Conservation (phyloP, 73 alveolate genomes). For the Paramecium primaurelia region DNA sequence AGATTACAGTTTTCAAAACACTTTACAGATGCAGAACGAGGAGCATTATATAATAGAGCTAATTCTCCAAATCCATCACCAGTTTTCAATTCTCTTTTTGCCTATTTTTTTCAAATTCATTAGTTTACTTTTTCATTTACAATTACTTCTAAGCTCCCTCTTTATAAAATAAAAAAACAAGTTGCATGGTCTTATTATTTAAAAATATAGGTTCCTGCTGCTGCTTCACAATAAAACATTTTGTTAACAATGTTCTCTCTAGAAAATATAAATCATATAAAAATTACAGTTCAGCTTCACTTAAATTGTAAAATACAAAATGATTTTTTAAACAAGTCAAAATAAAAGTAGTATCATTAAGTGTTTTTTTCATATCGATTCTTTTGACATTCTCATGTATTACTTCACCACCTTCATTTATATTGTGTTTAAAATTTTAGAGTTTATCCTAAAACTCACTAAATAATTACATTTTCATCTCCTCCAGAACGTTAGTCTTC, state of each 20-base stretch:
- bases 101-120: conserved; percentile 34
- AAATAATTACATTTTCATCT: background rate
- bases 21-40: conserved; percentile 60
- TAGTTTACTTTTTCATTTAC: conserved; percentile 44
- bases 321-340: conserved; percentile 58
- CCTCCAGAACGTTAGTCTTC: background rate
- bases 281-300: conserved; percentile 46
- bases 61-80: conserved; percentile 87
- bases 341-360: conserved; percentile 54
- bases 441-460: background rate
- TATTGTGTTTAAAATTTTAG: conserved; percentile 14
- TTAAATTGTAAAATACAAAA: conserved; percentile 41
- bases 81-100: conserved; percentile 49
- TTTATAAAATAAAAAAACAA: conserved; percentile 51
- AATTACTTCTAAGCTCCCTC: conserved; percentile 56
- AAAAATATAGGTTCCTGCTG: conserved; percentile 27
- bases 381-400: conserved; percentile 52
- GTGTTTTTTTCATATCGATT: conserved; percentile 50
- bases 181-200: conserved; percentile 58
- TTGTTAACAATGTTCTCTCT: conserved; percentile 44
- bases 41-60: conserved; percentile 74
- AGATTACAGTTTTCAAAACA: conserved; percentile 68
- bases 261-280: background rate
- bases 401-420: conserved; percentile 51
- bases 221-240: conserved; percentile 56